A percentile compares a stretch with the other conserved stretches of the same genome.
phyloP scores from a whole-genome alignment of 2,329 filamentous ascomycete genomes.

The Metarhizium album region DNA sequence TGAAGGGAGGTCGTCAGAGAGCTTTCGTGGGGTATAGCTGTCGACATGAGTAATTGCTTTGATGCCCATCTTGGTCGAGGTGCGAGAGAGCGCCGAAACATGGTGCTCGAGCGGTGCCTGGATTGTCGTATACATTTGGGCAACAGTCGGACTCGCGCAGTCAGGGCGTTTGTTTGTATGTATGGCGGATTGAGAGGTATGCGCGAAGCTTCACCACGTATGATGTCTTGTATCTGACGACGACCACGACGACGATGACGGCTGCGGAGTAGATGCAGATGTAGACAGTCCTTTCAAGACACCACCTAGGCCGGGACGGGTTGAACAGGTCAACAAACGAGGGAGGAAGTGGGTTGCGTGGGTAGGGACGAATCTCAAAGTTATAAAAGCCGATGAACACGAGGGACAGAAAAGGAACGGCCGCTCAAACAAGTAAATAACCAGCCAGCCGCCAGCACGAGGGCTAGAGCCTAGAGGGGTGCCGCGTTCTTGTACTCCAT shows the following conservation, averaged over 20 bases:
- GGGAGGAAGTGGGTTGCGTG: slow-evolving; percentile 13
- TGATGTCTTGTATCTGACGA: too few species aligned
- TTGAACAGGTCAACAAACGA: slow-evolving; percentile 10
- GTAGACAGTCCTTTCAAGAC: slow-evolving; percentile 1
- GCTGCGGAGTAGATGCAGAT: slow-evolving; percentile 1
- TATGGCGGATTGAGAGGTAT: background rate
- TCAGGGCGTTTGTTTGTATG: background rate
- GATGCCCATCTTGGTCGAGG: slow-evolving; percentile 12
- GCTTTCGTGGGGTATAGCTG: slow-evolving; percentile 9
- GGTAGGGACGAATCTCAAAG: slow-evolving; percentile 12
- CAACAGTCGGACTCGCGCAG: background rate
- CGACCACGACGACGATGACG: background rate
- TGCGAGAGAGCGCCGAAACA: slow-evolving; percentile 7
- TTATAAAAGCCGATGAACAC: slow-evolving; percentile 13
- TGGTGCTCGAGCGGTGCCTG: slow-evolving; percentile 8
- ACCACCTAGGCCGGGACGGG: too few species aligned
- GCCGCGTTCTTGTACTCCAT: slow-evolving; percentile 21
- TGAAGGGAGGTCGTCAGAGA: slow-evolving; percentile 14
- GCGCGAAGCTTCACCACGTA: slow-evolving; percentile 3
- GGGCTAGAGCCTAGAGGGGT: slow-evolving; percentile 16
- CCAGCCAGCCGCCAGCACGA: slow-evolving; percentile 13
- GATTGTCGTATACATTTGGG: slow-evolving; percentile 8
- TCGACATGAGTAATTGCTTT: slow-evolving; percentile 12
- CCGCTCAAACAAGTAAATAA: slow-evolving; percentile 11
- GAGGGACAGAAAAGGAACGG: slow-evolving; percentile 11